phyloP scores from a whole-genome alignment of 1,284 basidiomycete genomes.

The Cystobasidiaceae sp. region DNA sequence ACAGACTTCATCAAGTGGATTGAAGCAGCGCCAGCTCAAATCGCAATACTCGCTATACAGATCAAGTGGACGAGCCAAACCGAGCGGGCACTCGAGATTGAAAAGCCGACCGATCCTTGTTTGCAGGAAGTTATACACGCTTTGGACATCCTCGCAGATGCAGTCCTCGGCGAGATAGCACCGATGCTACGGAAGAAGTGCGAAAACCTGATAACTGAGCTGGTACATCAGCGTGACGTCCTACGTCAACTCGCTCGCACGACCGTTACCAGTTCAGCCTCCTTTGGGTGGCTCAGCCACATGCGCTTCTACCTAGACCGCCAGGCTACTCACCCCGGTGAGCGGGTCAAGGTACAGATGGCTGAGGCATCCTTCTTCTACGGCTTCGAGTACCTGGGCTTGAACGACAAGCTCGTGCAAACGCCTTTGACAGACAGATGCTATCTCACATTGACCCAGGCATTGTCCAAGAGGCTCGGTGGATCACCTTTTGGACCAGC shows the following conservation, averaged over 20 bases:
- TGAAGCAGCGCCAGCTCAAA: constrained; percentile 86
- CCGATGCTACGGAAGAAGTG: constrained; percentile 90
- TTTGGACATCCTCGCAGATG: constrained; percentile 88
- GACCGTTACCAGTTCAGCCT: constrained; percentile 60
- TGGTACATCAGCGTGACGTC: constrained; percentile 96
- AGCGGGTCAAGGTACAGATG: constrained; percentile 65
- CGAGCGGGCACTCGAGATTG: constrained; percentile 63
- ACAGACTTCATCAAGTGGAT: constrained; percentile 82
- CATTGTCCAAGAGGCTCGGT: constrained; percentile 87
- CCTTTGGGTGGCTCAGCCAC: constrained; percentile 92
- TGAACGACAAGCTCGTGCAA: constrained; percentile 93
- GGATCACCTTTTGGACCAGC: constrained; percentile 98
- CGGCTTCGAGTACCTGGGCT: constrained; percentile 97
- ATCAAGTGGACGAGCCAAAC: constrained; percentile 88
- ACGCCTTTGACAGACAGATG: constrained; percentile 97
- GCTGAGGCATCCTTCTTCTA: constrained; percentile 93
- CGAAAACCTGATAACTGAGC: constrained; percentile 97
- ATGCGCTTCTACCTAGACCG: constrained; percentile 96
- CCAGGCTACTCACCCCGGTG: constrained; percentile 64
- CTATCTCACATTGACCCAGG: constrained; percentile 94
- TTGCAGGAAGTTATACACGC: constrained; percentile 74
- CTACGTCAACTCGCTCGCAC: constrained; percentile 71
- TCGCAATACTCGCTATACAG: constrained; percentile 89
- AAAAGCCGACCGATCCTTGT: constrained; percentile 58
- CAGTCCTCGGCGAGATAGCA: constrained; percentile 82